Evolutionary conservation across 768 basidiomycete species (phyloP).

Genomic region (Terana coerulea): DNA sequence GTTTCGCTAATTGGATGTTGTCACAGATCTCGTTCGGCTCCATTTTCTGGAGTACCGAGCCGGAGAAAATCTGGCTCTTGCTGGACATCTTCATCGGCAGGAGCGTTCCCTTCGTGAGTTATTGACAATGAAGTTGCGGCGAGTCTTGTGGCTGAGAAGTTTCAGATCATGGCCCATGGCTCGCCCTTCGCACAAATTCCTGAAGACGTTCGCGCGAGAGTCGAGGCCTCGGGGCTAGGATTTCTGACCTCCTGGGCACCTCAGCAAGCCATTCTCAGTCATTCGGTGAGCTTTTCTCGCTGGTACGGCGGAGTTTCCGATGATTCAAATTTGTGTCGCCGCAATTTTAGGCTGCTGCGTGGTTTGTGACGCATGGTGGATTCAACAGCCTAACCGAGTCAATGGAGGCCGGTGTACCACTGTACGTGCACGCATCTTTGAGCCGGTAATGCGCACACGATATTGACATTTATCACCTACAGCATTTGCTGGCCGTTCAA

Average conservation of each 20-base stretch:
- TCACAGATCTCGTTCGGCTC: too few species aligned
- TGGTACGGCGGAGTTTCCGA: too few species aligned
- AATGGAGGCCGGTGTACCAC: constrained; percentile 18
- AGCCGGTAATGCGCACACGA: background rate
- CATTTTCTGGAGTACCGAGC: too few species aligned
- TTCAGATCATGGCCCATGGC: constrained; percentile 22
- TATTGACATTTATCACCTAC: background rate
- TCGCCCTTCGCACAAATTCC: constrained; percentile 15
- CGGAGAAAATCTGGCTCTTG: too few species aligned
- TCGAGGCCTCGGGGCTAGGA: constrained; percentile 18
- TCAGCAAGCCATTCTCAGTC: constrained; percentile 21
- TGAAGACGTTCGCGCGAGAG: constrained; percentile 11
- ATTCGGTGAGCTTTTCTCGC: constrained; percentile 15
- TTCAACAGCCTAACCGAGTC: constrained; percentile 22
- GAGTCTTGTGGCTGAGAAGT: too few species aligned
- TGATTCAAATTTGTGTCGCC: background rate
- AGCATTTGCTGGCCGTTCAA: constrained; percentile 27
- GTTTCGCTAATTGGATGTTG: too few species aligned
- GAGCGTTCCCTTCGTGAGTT: too few species aligned
- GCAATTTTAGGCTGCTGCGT: constrained; percentile 18
- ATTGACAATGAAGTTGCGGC: too few species aligned
- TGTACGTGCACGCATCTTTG: constrained; percentile 5
- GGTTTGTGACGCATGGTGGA: constrained; percentile 26
- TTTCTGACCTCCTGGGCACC: constrained; percentile 20
- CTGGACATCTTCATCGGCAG: too few species aligned